phyloP scores from a whole-genome alignment of 805 yeast species.

The Teunomyces funiuensis region DNA sequence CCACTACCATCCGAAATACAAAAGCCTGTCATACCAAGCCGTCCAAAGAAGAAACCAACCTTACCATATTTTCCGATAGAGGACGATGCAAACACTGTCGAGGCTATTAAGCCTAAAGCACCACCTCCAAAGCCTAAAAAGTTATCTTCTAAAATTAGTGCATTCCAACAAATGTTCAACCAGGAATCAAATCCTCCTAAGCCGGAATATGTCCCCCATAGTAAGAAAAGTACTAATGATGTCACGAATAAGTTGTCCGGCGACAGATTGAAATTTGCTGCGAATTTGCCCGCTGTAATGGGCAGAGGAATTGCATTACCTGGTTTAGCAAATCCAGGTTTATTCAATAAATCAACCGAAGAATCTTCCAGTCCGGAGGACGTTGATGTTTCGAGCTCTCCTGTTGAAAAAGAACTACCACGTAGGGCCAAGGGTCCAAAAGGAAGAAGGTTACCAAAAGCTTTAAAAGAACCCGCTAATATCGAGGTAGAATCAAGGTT shows the following conservation, averaged over 20 bases:
- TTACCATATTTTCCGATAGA: background rate
- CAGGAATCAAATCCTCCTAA: constrained; percentile 17
- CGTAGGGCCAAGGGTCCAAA: constrained; percentile 68
- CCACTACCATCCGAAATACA: background rate
- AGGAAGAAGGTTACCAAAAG: constrained; percentile 66
- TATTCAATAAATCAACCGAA: constrained; percentile 14
- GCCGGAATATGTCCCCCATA: constrained; percentile 6
- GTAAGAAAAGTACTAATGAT: background rate
- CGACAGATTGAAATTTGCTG: constrained; percentile 50
- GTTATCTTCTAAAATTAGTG: constrained; percentile 75
- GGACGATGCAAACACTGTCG: background rate
- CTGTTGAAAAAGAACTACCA: constrained; percentile 4
- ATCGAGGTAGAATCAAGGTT: constrained; percentile 37
- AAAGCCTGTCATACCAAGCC: constrained; percentile 13
- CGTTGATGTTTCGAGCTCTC: constrained; percentile 7
- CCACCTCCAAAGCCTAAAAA: constrained; percentile 76
- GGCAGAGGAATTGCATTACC: constrained; percentile 51
- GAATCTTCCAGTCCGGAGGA: constrained; percentile 13
- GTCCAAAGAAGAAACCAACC: constrained; percentile 12
- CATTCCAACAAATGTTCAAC: constrained; percentile 74
- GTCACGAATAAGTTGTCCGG: constrained; percentile 26
- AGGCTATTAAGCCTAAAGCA: constrained; percentile 18
- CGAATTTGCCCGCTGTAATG: constrained; percentile 60
- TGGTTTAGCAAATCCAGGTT: constrained; percentile 50
- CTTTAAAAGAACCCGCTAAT: constrained; percentile 44